Base-by-base conservation (phyloP, 345 rosid species). In the Adansonia digitata region DNA sequence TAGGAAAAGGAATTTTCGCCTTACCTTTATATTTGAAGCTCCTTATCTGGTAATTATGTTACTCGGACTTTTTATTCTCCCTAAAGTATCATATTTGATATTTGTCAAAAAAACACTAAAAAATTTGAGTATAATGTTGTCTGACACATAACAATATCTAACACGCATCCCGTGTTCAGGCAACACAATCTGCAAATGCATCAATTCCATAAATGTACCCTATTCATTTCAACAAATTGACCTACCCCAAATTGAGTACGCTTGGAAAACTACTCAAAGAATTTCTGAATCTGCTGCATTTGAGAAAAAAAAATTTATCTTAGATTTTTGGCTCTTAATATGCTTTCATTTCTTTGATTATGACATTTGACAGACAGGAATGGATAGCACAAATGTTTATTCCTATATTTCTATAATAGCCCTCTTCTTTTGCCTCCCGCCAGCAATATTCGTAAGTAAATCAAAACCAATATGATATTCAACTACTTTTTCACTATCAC, bases 351-450 rank as follows among this genome's bases (percentile, higher is more conserved):
- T n/a, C n/a, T n/a, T n/a, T n/a, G n/a, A n/a, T n/a, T n/a, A n/a
- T n/a, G n/a, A n/a, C n/a, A 45, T 68, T 59, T 40, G 15, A 74
- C 85, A 83, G 89, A 83, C 86, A 14, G 85, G 80, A n/a, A 86
- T 86, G 89, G 86, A 86, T 76, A 86, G 89, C 75, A 86, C 89
- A 42, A 86, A 83, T 77, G 82, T 86, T 26, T 86, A 83, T 45
- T 86, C 86, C 52, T 86, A 86, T 78, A 83, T 78, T 49, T 86
- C 89, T 52, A 81, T 86, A 51, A 83, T 86, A 31, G 86, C 89
- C 46, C 86, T 86, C 65, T 60, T 82, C 9, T 34, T 83, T 81
- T 86, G 86, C 80, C 56, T 86, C 34, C 86, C 89, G 20, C 89
- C 89, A 8, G 89, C 89, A 61, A 55, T 80, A 26, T 49, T 86